A percentile compares a stretch with the other conserved stretches of the same genome.
Evolutionary conservation across 352 stramenopile genomes (phyloP).

Genomic region (Pythium coloratum): DNA sequence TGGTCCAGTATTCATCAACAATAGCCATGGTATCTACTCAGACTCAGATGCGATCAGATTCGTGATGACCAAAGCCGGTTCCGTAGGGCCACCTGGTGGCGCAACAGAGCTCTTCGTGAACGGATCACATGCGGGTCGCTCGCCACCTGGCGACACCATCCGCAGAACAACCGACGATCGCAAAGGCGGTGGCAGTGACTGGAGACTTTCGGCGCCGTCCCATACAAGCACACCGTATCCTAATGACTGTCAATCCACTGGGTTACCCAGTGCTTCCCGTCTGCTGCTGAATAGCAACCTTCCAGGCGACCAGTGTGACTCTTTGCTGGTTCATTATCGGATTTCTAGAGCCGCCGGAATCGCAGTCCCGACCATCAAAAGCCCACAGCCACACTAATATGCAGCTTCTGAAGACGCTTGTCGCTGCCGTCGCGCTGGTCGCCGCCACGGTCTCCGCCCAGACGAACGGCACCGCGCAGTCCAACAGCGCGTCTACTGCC

Average conservation of each 20-base stretch:
- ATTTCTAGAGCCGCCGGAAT: too few relatives aligned
- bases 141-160: background rate
- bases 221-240: too few relatives aligned
- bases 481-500: background rate
- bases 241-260: background rate
- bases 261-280: background rate
- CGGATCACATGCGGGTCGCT: background rate
- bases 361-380: background rate
- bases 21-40: too few relatives aligned
- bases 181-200: background rate
- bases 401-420: background rate
- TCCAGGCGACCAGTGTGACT: too few relatives aligned
- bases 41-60: too few relatives aligned
- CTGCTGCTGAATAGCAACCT: too few relatives aligned
- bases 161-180: background rate
- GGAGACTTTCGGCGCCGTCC: background rate
- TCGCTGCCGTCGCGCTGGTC: background rate
- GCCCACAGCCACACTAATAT: background rate
- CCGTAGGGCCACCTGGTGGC: too few relatives aligned
- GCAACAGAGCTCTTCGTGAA: background rate
- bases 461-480: background rate
- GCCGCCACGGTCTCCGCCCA: background rate
- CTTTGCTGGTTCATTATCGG: too few relatives aligned
- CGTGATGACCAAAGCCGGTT: too few relatives aligned
- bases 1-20: too few relatives aligned